These are phyloP conservation scores for Tylopilus plumbeoviolaceoides DNA, from an alignment of 768 basidiomycete species.

Conservation along the genomic window DNA sequence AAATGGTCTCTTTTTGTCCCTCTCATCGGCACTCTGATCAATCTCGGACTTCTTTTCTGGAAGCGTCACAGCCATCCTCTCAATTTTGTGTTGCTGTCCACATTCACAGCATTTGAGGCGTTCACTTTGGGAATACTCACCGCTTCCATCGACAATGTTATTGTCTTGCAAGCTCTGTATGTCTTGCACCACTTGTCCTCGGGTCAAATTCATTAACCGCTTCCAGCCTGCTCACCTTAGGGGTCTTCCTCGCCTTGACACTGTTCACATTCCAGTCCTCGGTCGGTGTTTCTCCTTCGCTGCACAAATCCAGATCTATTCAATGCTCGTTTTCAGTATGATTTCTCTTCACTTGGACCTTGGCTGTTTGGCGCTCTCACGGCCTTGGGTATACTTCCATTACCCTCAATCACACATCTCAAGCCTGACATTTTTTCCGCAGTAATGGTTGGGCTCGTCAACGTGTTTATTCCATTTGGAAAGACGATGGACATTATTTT, in stretches of 20 bases:
- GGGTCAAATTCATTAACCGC: slow-evolving; percentile 8
- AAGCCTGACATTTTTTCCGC: slow-evolving; percentile 3
- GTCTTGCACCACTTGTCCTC: slow-evolving; percentile 22
- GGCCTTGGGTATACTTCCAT: slow-evolving; percentile 56
- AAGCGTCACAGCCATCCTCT: slow-evolving; percentile 88
- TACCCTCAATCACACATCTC: neutral
- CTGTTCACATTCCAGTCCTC: slow-evolving; percentile 95
- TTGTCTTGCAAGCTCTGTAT: slow-evolving; percentile 86
- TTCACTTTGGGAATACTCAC: slow-evolving; percentile 85
- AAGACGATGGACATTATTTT: slow-evolving; percentile 78
- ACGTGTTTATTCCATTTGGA: slow-evolving; percentile 83
- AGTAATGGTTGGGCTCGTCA: slow-evolving; percentile 82
- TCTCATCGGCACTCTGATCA: slow-evolving; percentile 73
- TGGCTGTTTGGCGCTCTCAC: slow-evolving; percentile 85
- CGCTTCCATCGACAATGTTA: slow-evolving; percentile 63
- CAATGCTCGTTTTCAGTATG: slow-evolving; percentile 52
- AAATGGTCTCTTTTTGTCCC: slow-evolving; percentile 79
- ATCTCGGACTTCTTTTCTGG: slow-evolving; percentile 81
- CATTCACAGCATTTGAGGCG: slow-evolving; percentile 90
- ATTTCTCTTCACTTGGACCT: slow-evolving; percentile 90
- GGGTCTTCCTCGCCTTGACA: slow-evolving; percentile 91
- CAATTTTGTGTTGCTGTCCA: slow-evolving; percentile 79
- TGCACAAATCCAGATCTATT: neutral
- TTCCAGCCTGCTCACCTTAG: slow-evolving; percentile 75
- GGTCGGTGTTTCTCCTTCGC: slow-evolving; percentile 36